Base-by-base conservation (phyloP, 2,329 filamentous ascomycete species). In the Xylariaceae sp. region DNA sequence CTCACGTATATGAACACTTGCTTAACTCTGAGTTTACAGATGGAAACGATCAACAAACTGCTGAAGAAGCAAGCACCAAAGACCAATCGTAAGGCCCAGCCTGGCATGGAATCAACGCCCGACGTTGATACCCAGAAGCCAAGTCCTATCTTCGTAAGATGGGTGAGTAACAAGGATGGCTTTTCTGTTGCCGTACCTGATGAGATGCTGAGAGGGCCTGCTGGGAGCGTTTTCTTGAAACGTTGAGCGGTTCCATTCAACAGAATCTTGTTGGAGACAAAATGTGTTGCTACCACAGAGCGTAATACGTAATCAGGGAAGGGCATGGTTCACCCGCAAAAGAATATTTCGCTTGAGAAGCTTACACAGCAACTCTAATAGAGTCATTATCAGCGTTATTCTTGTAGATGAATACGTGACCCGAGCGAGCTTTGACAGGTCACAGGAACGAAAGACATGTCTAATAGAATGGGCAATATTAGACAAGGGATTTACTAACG, bases 41-140 rank as follows among this genome's bases (percentile, higher is more conserved):
- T 90, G 81, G 89, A 92, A 76, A 94, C 89, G 0, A 92, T 94
- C 79, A 92, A 94, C 76, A 91, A 92, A 65, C 83, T 94, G 1
- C 82, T 94, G 49, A 91, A 91, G 71, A 91, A 92, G 68, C 89
- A 92, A 68, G 87, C 88, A 1, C 86, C 88, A 21, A 92, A 92
- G 70, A 83, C 82, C 53, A 86, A 80, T 60, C 75, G 77, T 59
- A 81, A 80, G 61, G 77, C 70, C 30, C 53, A 74, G 61, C 49
- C 71, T 64, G 74, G 63, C 51, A 80, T 76, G 32, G 78, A 78
- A 10, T 77, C 75, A 9, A 74, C 73, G 2, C 74, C 76, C 7
- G 79, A 79, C 47, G 71, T 69, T 1, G 76, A 77, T 1, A 60
- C 67, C 2, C 73, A 74, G 36, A 80, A 74, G 58, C 74, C 84